Conservation (phyloP, 1,139 yeast genomes). For the Kodamaea alishanica region DNA sequence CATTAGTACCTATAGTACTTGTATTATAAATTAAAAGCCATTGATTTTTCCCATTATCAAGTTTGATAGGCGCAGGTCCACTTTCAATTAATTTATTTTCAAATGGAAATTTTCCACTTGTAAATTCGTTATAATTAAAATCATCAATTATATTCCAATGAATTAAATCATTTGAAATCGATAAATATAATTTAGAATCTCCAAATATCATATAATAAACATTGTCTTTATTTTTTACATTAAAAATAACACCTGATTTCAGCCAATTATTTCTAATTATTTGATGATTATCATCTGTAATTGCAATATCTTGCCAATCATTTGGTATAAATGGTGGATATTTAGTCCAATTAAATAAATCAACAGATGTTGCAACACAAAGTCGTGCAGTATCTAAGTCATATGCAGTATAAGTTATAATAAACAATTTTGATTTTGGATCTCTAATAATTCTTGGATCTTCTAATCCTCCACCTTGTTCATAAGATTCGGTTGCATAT, state of each 20-base stretch:
- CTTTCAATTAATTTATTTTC: constrained; percentile 42
- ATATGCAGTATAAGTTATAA: constrained; percentile 44
- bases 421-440: constrained; percentile 32
- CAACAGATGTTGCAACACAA: constrained; percentile 41
- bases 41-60: constrained; percentile 29
- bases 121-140: constrained; percentile 23
- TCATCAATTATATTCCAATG: constrained; percentile 31
- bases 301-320: constrained; percentile 35
- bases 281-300: constrained; percentile 20
- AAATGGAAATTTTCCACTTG: constrained; percentile 29
- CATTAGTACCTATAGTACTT: constrained; percentile 37
- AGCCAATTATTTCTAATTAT: constrained; percentile 37
- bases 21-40: constrained; percentile 42
- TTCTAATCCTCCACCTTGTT: constrained; percentile 42
- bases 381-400: constrained; percentile 35
- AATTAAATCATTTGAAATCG: constrained; percentile 32
- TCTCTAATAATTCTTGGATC: constrained; percentile 45
- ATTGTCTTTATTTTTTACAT: constrained; percentile 31
- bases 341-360: constrained; percentile 40
- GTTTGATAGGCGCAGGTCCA: constrained; percentile 43
- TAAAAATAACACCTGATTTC: constrained; percentile 44
- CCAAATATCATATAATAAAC: constrained; percentile 48
- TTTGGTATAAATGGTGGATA: constrained; percentile 35
- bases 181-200: constrained; percentile 39
- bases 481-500: constrained; percentile 40